Conservation (phyloP, 129 eudicot genomes). For the Escallonia herrerae region DNA sequence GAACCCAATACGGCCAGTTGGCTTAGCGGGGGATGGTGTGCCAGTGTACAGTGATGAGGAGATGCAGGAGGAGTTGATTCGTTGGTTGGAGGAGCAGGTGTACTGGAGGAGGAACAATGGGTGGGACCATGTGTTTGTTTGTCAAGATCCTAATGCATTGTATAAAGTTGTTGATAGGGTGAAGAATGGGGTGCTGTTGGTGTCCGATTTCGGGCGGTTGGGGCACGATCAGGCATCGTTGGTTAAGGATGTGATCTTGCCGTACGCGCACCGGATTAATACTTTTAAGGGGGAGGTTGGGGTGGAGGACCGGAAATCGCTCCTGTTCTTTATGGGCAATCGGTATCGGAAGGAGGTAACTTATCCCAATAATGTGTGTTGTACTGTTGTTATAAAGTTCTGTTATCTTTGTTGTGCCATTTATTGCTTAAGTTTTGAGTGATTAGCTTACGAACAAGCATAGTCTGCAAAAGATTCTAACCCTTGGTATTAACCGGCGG, state of each 20-base stretch:
- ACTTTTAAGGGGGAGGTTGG: slow-evolving; percentile 66
- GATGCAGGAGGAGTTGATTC: slow-evolving; percentile 69
- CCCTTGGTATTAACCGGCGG: no score
- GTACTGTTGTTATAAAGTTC: background rate
- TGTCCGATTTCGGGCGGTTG: slow-evolving; percentile 95
- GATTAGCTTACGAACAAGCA: background rate
- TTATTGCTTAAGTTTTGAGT: background rate
- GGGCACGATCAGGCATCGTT: slow-evolving; percentile 67
- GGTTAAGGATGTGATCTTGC: slow-evolving; percentile 84
- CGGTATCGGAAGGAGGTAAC: slow-evolving; percentile 91
- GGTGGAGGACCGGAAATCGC: slow-evolving; percentile 52
- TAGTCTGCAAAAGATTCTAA: no score
- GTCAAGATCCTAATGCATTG: slow-evolving; percentile 96
- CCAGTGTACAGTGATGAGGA: slow-evolving; percentile 58
- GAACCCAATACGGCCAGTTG: slow-evolving; percentile 48
- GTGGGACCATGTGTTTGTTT: slow-evolving; percentile 90
- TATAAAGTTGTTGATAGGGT: slow-evolving; percentile 76
- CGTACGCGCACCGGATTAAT: slow-evolving; percentile 79
- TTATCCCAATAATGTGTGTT: background rate
- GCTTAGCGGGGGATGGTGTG: background rate
- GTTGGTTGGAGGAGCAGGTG: slow-evolving; percentile 76
- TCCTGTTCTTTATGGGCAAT: slow-evolving; percentile 93
- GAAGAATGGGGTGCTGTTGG: slow-evolving; percentile 78
- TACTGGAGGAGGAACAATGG: slow-evolving; percentile 96
- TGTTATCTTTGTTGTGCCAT: background rate